Percentiles rank a stretch among this genome's conserved stretches.
Conservation (phyloP, 768 basidiomycete genomes). For the Suillus ampliporus region DNA sequence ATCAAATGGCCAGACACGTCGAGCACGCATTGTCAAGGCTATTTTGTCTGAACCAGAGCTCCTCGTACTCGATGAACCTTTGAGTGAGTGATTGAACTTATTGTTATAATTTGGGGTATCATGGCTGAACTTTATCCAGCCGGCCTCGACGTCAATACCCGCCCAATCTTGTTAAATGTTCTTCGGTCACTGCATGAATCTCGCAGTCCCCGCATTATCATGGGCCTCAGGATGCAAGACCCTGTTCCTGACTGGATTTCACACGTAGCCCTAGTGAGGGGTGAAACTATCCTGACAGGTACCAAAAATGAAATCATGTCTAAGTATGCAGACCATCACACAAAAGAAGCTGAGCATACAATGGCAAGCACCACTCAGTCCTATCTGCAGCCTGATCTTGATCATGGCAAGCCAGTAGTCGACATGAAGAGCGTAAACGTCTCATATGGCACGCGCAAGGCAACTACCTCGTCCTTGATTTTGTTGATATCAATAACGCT, state of each 20-base stretch:
- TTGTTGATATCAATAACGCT: constrained; percentile 1
- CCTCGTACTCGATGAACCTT: constrained; percentile 89
- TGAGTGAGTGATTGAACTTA: constrained; percentile 58
- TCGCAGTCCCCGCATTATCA: constrained; percentile 61
- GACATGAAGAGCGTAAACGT: constrained; percentile 73
- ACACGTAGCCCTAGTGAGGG: constrained; percentile 63
- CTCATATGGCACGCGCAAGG: constrained; percentile 68
- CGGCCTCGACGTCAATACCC: constrained; percentile 71
- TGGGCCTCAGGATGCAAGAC: constrained; percentile 74
- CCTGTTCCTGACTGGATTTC: constrained; percentile 74
- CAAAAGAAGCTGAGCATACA: constrained; percentile 4
- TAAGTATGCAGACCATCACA: constrained; percentile 21
- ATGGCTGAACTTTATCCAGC: constrained; percentile 49
- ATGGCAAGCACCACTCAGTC: not conserved
- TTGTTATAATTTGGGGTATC: no score
- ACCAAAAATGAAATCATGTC: constrained; percentile 50
- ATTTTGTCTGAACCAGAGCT: constrained; percentile 75
- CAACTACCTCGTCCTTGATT: constrained; percentile 28
- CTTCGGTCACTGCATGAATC: constrained; percentile 57
- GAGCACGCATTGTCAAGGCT: constrained; percentile 83
- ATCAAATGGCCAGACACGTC: constrained; percentile 90
- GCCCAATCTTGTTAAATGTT: constrained; percentile 59
- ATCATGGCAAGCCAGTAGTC: constrained; percentile 51
- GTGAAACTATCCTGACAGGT: constrained; percentile 57
- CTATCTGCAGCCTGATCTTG: not conserved